phyloP scores from a whole-genome alignment of 345 rosid species.

The Iberis pinnata region DNA sequence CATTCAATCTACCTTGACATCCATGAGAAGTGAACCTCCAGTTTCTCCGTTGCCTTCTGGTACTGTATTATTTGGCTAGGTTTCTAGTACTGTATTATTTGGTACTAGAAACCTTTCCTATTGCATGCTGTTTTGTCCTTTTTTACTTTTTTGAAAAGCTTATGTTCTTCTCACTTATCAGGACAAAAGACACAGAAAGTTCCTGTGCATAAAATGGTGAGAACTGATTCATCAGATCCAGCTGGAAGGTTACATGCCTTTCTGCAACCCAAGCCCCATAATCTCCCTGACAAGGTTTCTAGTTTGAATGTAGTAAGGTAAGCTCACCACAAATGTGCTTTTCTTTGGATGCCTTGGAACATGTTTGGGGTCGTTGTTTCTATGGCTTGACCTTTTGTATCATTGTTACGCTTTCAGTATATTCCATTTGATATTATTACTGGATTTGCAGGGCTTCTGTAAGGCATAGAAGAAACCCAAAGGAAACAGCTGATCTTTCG shows the following conservation, averaged over 20 bases:
- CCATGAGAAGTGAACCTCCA: conserved; percentile 37
- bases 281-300: conserved; percentile 35
- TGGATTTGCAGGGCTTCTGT: conserved; percentile 48
- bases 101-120: neutral
- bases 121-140: neutral
- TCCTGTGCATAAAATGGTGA: conserved; percentile 76
- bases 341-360: conserved; percentile 2
- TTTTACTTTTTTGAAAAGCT: conserved; percentile 1
- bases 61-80: conserved; percentile 22
- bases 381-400: neutral
- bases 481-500: conserved; percentile 87
- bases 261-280: conserved; percentile 44
- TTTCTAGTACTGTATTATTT: neutral
- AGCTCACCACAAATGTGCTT: neutral
- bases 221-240: conserved; percentile 82
- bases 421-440: conserved; percentile 7
- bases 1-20: conserved; percentile 36
- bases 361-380: neutral
- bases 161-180: conserved; percentile 28
- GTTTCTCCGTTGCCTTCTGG: conserved; percentile 36
- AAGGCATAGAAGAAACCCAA: conserved; percentile 86
- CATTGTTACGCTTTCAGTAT: neutral
- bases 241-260: conserved; percentile 91
- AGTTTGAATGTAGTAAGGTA: conserved; percentile 71
- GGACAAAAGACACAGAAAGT: conserved; percentile 63